These are phyloP conservation scores for Citrullus mucosospermus DNA, from an alignment of 306 rosid species.

Conservation along the genomic window DNA sequence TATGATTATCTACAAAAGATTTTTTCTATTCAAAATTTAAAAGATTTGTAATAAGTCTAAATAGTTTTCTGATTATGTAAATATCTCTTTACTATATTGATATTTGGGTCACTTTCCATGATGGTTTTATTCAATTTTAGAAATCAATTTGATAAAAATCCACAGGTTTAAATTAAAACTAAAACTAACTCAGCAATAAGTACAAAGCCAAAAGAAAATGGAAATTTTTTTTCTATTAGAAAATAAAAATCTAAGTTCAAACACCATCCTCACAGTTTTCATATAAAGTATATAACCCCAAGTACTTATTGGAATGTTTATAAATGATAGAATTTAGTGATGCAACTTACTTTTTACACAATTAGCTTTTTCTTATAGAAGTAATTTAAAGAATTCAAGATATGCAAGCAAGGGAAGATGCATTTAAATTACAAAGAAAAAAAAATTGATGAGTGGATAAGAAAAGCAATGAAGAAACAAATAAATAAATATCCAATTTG, in stretches of 20 bases:
- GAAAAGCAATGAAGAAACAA: not conserved
- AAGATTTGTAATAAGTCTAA: too few species aligned
- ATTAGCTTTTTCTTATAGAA: not conserved
- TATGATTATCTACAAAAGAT: too few species aligned
- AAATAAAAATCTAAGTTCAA: not conserved
- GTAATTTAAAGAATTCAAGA: not conserved
- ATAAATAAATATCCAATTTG: not conserved
- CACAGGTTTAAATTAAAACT: not conserved
- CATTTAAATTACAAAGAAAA: not conserved
- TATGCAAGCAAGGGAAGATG: not conserved
- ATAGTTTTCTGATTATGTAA: too few species aligned
- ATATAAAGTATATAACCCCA: not conserved
- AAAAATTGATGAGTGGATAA: not conserved
- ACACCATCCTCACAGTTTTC: not conserved
- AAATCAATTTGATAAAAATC: not conserved
- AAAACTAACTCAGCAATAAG: not conserved
- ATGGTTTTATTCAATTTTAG: not conserved
- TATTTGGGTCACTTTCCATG: not conserved
- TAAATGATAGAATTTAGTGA: not conserved
- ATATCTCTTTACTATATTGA: not conserved
- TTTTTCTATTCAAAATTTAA: too few species aligned
- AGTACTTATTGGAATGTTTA: not conserved
- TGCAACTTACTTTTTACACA: not conserved
- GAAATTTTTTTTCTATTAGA: too few species aligned
- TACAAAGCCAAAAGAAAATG: not conserved